Conservation (phyloP, 2,329 filamentous ascomycete species). For the Hypoxylon sp. region DNA sequence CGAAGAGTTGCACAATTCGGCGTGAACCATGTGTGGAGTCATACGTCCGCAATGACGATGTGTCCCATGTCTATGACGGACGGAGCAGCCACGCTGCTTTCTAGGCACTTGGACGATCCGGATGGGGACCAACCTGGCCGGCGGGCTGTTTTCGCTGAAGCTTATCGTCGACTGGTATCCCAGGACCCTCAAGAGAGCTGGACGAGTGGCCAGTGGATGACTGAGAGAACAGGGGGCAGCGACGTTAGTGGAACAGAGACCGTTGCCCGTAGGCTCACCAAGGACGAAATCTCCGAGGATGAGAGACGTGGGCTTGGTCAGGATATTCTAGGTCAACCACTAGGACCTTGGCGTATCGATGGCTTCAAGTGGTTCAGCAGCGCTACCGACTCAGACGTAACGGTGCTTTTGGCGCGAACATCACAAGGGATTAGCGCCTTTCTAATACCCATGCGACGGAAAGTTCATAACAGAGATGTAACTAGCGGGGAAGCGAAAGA, state of each 20-base stretch:
- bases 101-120: slow-evolving; percentile 48
- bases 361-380: slow-evolving; percentile 77
- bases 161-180: slow-evolving; percentile 61
- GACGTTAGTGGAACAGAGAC: slow-evolving; percentile 72
- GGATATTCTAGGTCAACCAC: slow-evolving; percentile 38
- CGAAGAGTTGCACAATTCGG: slow-evolving; percentile 41
- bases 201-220: slow-evolving; percentile 77
- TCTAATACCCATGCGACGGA: slow-evolving; percentile 64
- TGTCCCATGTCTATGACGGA: slow-evolving; percentile 71
- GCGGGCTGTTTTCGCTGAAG: slow-evolving; percentile 56
- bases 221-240: slow-evolving; percentile 70
- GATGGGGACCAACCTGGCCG: slow-evolving; percentile 38
- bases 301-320: slow-evolving; percentile 45
- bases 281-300: slow-evolving; percentile 22
- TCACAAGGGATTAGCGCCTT: slow-evolving; percentile 66
- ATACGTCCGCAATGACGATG: slow-evolving; percentile 56
- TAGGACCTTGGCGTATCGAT: slow-evolving; percentile 62
- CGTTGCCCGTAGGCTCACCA: slow-evolving; percentile 54
- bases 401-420: slow-evolving; percentile 69
- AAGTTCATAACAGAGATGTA: not conserved
- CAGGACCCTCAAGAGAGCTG: slow-evolving; percentile 62
- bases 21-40: slow-evolving; percentile 28
- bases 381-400: slow-evolving; percentile 72
- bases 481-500: slow-evolving; percentile 3
- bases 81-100: slow-evolving; percentile 60